Conservation (phyloP, 148 eudicot species). For the Chenopodium suecicum region DNA sequence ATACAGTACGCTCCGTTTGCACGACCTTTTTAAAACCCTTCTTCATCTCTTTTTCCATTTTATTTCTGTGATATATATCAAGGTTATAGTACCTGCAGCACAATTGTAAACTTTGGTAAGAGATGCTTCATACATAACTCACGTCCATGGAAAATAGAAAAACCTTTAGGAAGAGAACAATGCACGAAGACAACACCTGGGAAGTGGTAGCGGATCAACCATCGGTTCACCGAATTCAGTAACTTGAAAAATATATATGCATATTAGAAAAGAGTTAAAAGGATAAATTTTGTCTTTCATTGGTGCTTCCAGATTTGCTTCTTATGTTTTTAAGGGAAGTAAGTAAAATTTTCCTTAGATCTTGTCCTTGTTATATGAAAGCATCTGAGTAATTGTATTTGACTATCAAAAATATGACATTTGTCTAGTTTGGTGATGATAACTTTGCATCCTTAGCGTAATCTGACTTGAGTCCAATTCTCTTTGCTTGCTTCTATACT, state of each 20-base stretch:
- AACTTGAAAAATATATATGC: too few species aligned
- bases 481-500: neutral
- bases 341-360: neutral
- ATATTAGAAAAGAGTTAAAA: too few species aligned
- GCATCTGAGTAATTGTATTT: neutral
- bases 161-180: neutral
- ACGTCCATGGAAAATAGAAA: neutral
- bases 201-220: neutral
- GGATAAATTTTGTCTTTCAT: too few species aligned
- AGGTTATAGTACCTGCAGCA: conserved; percentile 79
- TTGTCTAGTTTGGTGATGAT: neutral
- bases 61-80: conserved; percentile 67
- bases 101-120: conserved; percentile 16
- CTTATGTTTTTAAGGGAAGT: neutral
- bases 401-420: neutral
- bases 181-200: neutral
- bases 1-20: conserved; percentile 63
- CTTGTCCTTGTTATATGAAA: too few species aligned
- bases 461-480: neutral
- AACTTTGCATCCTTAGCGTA: neutral
- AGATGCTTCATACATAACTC: conserved; percentile 3
- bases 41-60: conserved; percentile 66
- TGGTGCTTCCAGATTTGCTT: too few species aligned
- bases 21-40: conserved; percentile 53
- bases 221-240: too few species aligned